Percentiles rank a stretch among this genome's conserved stretches.
phyloP scores from a whole-genome alignment of 306 rosid genomes.

The Delonix regia region DNA sequence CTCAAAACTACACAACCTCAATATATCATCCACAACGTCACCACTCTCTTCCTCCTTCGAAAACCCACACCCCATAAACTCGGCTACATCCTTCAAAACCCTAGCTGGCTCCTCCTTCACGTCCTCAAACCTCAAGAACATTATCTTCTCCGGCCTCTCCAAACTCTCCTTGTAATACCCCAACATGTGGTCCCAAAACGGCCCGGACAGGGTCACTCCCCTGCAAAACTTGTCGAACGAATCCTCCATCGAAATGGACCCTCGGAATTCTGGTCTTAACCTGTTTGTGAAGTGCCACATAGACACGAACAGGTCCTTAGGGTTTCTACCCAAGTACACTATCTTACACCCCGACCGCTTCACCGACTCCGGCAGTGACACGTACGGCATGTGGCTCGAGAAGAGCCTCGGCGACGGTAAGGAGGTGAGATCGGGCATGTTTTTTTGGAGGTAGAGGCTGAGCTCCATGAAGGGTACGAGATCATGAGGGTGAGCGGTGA shows the following conservation, averaged over 20 bases:
- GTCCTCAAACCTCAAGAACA: neutral
- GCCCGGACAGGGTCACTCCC: constrained; percentile 18
- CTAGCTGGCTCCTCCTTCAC: neutral
- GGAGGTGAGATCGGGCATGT: constrained; percentile 22
- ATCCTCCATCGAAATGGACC: constrained; percentile 21
- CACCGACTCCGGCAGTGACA: constrained; percentile 24
- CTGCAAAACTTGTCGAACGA: constrained; percentile 11
- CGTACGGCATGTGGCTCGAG: neutral
- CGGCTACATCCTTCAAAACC: neutral
- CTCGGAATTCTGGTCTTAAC: constrained; percentile 7
- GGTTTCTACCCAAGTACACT: constrained; percentile 45
- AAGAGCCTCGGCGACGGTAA: constrained; percentile 18
- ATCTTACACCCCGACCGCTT: constrained; percentile 36
- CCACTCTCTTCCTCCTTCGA: neutral
- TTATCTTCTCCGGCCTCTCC: neutral
- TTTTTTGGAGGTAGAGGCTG: neutral
- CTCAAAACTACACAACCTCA: neutral
- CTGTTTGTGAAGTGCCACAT: constrained; percentile 43
- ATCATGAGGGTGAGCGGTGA: constrained; percentile 39
- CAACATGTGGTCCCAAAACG: constrained; percentile 15
- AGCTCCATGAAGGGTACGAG: constrained; percentile 54
- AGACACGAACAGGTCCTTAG: constrained; percentile 44
- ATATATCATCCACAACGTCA: neutral
- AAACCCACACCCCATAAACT: neutral
- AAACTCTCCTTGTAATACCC: neutral